Conservation (phyloP, 1,139 yeast species). For the Taphrina pruni region DNA sequence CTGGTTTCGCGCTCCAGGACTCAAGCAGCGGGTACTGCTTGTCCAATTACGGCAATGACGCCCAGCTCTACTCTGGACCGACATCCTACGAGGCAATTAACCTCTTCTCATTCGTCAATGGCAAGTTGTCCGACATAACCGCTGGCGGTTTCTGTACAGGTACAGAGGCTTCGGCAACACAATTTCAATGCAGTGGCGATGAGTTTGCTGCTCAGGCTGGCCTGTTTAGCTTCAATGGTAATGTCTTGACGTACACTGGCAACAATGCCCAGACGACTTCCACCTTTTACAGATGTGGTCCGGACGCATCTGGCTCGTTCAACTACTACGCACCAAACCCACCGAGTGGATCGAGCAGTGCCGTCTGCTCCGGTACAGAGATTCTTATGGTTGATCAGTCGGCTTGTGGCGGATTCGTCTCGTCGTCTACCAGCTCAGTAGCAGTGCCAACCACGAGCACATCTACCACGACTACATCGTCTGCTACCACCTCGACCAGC, state of each 20-base stretch:
- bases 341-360: not conserved
- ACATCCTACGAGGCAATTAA: slow-evolving; percentile 3
- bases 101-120: slow-evolving; percentile 20
- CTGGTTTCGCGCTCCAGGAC: slow-evolving; percentile 30
- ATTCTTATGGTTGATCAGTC: slow-evolving; percentile 2
- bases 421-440: not conserved
- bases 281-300: slow-evolving; percentile 23
- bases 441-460: not conserved
- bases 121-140: slow-evolving; percentile 10
- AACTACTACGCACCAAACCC: slow-evolving; percentile 28
- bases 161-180: slow-evolving; percentile 18
- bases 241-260: slow-evolving; percentile 7
- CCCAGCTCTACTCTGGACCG: slow-evolving; percentile 25
- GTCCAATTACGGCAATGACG: slow-evolving; percentile 18
- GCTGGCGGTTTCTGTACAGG: slow-evolving; percentile 27
- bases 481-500: too few species aligned
- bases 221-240: slow-evolving; percentile 3
- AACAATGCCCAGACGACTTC: slow-evolving; percentile 15
- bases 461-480: too few species aligned
- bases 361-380: not conserved
- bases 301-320: slow-evolving; percentile 11
- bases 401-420: slow-evolving; percentile 15
- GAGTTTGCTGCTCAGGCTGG: slow-evolving; percentile 18
- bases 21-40: slow-evolving; percentile 23
- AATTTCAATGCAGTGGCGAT: slow-evolving; percentile 26